Evolutionary conservation across 441 rosid genomes (phyloP), one percentile per base, ranked within the genome.

Genomic region (Hura crepitans): DNA sequence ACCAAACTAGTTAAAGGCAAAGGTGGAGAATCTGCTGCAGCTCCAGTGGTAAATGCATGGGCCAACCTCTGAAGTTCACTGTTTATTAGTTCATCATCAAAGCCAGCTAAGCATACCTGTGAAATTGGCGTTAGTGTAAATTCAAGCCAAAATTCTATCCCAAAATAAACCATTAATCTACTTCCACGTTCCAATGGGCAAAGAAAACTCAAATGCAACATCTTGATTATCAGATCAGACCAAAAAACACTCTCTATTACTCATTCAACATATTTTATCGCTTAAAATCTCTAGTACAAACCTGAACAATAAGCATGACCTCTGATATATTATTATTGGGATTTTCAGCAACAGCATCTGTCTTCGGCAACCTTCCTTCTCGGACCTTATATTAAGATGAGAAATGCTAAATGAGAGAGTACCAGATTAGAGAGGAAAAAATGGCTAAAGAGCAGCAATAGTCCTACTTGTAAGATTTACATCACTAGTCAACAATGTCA

Each of bases 251-350:
- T 59, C 42, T 58, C 17, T 49, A 57, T 62, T 60, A 65, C 70
- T 72, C 55, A 37, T 23, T 50, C 53, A 59, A 50, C 18, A 45
- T 23, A 67, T 39, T 30, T 63, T 45, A 65, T 49, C 46, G 12
- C 0, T 42, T 42, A 9, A 42, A 9, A 42, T 43, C 9, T 58
- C 39, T 18, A 69, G 72, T 47, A 79, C 86, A 76, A 81, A 94
- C 99, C 97, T 95, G 99, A 80, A 85, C 88, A 37, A 95, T 92
- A 62, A 95, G 89, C 97, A 95, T 87, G 84, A 89, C 94, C 82
- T 95, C 99, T 0, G 89, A 84, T 71, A 90, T 78, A 53, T 77
- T 81, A 47, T 79, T 65, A 75, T 76, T 79, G 7, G 74, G 71
- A 73, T 77, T 80, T 76, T 85, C 88, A 70, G 68, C 80, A 74